phyloP scores from a whole-genome alignment of 2,329 filamentous ascomycete genomes.

The Ramularia endophylla region DNA sequence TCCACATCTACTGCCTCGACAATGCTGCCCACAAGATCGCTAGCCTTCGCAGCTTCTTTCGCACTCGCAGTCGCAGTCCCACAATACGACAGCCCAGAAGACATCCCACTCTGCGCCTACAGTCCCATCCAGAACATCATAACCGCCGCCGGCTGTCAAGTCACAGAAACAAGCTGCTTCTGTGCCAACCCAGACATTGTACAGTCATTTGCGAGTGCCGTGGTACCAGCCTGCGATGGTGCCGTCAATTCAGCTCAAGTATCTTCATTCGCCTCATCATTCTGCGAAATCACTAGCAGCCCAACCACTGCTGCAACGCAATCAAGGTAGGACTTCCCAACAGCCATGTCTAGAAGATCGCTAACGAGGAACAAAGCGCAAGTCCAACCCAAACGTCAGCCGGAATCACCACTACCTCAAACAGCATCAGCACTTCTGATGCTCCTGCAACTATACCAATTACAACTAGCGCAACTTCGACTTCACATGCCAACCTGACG shows the following conservation, averaged over 20 bases:
- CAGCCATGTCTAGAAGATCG: not conserved
- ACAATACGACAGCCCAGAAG: constrained; percentile 7
- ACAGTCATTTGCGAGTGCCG: constrained; percentile 5
- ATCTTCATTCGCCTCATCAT: constrained; percentile 5
- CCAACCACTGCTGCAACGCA: not conserved
- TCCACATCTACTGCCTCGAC: too few species aligned
- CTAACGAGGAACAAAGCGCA: too few species aligned
- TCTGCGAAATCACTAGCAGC: constrained; percentile 1
- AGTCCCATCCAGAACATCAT: constrained; percentile 10
- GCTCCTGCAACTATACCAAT: too few species aligned
- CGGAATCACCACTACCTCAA: too few species aligned
- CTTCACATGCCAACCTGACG: not conserved
- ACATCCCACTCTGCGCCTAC: constrained; percentile 16
- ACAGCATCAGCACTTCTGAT: too few species aligned
- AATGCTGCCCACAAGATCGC: constrained; percentile 4
- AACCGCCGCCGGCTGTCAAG: constrained; percentile 10
- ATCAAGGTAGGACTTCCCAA: too few species aligned
- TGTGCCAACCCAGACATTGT: constrained; percentile 12
- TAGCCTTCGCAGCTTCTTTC: constrained; percentile 7
- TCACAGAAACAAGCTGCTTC: constrained; percentile 11
- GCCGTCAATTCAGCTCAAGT: constrained; percentile 5
- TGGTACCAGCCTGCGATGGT: constrained; percentile 11
- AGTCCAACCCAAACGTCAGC: too few species aligned
- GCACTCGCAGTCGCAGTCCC: constrained; percentile 3
- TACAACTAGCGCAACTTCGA: not conserved